Evolutionary conservation across 345 rosid species (phyloP), one percentile per base, ranked within the genome.

Genomic region (Eucalyptus victrix): DNA sequence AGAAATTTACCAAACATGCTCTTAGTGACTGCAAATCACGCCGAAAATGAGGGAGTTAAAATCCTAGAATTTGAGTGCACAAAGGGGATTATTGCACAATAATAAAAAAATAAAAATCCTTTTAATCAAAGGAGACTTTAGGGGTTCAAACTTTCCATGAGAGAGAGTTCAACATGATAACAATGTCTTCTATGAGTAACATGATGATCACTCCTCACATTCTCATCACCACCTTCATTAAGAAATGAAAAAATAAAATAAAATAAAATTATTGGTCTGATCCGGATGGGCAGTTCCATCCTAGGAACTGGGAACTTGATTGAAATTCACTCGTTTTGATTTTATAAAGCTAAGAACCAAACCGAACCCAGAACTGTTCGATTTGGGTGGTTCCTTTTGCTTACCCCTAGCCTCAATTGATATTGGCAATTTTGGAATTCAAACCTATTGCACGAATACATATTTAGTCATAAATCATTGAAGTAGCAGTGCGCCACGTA

Each of bases 291-390:
- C 5, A 3, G 12, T 56, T 56, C 62, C 30, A 9, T 24, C 6
- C 28, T 0, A 8, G 5, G 6, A 9, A 56, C 0, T 4, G 6
- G 5, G 60, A 56, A 56, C 60, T 24, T 9, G 26, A 56, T 24
- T 24, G 26, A 56, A 56, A 56, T 56, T 56, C 62, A 24, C 28
- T 24, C 4, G 12, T 56, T 56, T 23, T 24, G 28, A 56, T 56
- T 54, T 56, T 56, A 23, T 7, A 56, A 24, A 24, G 28, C 30
- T 19, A 53, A 53, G 56, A 53, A 7, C 24, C 5, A 53, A 0
- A 53, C 9, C 0, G 1, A 53, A 53, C 10, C 24, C 1, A 53
- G 0, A 53, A 53, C 1, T 19, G 10, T 53, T 10, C 10, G 12
- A 5, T 56, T 56, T 21, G 28, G 28, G 12, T 24, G 3, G 12